phyloP scores from a whole-genome alignment of 768 basidiomycete species.

The Coprinellus micaceus region DNA sequence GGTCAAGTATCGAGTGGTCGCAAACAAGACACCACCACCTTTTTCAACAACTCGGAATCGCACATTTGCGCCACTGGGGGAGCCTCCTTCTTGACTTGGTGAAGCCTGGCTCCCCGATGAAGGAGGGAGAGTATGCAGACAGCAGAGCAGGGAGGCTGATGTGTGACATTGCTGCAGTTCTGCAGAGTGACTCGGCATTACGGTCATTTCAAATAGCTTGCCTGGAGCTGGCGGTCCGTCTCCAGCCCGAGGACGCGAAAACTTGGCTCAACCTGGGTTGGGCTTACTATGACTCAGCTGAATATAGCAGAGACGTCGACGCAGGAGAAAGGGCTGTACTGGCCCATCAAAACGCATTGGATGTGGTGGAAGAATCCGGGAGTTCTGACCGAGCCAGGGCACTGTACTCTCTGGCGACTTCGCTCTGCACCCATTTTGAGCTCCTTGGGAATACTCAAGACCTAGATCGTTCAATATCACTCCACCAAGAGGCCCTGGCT shows the following conservation, averaged over 20 bases:
- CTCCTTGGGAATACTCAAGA: not conserved
- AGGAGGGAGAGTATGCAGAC: too few relatives aligned
- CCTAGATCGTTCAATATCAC: constrained; percentile 12
- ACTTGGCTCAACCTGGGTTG: not conserved
- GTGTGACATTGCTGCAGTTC: not conserved
- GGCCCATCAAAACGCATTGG: not conserved
- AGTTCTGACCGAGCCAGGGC: not conserved
- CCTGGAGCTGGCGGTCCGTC: not conserved
- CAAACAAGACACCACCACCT: too few relatives aligned
- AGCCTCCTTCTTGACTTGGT: too few relatives aligned
- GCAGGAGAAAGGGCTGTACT: not conserved
- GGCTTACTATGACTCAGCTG: not conserved
- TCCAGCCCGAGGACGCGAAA: not conserved
- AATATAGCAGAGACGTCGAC: not conserved
- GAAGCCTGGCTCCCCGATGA: too few relatives aligned
- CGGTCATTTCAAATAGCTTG: not conserved
- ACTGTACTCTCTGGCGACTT: not conserved
- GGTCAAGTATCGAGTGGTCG: too few relatives aligned
- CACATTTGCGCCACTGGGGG: too few relatives aligned
- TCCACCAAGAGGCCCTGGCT: constrained; percentile 10
- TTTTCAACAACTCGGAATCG: too few relatives aligned
- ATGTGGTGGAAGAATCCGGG: not conserved
- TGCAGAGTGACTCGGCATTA: not conserved
- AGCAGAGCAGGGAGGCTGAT: not conserved
- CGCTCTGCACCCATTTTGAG: not conserved